Evolutionary conservation across 2,329 filamentous ascomycete species (phyloP).

Genomic region (Colletotrichum agaves): DNA sequence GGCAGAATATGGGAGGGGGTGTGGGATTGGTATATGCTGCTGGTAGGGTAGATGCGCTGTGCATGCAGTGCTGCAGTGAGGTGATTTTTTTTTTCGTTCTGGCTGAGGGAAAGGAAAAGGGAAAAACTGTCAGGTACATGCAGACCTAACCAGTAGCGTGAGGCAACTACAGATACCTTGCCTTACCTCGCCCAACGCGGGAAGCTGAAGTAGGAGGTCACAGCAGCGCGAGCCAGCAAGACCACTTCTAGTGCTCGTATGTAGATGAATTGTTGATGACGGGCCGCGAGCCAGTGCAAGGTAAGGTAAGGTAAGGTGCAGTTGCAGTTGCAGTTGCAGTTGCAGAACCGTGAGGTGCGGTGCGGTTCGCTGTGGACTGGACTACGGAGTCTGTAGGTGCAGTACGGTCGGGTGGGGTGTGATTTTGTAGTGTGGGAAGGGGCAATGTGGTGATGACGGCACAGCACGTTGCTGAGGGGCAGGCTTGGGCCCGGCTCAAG

Average conservation of each 20-base stretch:
- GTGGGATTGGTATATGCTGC: slow-evolving; percentile 36
- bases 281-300: slow-evolving; percentile 28
- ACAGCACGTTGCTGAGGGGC: slow-evolving; percentile 37
- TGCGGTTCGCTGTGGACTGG: slow-evolving; percentile 6
- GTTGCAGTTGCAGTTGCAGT: too few relatives aligned
- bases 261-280: slow-evolving; percentile 29
- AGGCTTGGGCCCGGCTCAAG: slow-evolving; percentile 31
- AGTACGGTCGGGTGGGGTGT: slow-evolving; percentile 10
- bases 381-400: slow-evolving; percentile 10
- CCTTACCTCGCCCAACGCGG: background rate
- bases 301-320: slow-evolving; percentile 3
- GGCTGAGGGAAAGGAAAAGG: slow-evolving; percentile 4
- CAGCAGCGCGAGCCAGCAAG: slow-evolving; percentile 15
- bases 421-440: slow-evolving; percentile 28
- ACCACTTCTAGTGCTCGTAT: slow-evolving; percentile 12
- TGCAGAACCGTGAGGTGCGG: background rate
- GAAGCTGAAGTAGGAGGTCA: background rate
- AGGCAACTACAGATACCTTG: background rate
- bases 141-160: slow-evolving; percentile 26
- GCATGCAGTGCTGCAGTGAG: slow-evolving; percentile 37
- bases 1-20: slow-evolving; percentile 33
- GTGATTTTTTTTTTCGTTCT: slow-evolving; percentile 33
- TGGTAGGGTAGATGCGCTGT: slow-evolving; percentile 30
- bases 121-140: slow-evolving; percentile 39
- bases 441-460: slow-evolving; percentile 38